Evolutionary conservation across 2,329 filamentous ascomycete species (phyloP).

Genomic region (Fusarium solani-melongenae): DNA sequence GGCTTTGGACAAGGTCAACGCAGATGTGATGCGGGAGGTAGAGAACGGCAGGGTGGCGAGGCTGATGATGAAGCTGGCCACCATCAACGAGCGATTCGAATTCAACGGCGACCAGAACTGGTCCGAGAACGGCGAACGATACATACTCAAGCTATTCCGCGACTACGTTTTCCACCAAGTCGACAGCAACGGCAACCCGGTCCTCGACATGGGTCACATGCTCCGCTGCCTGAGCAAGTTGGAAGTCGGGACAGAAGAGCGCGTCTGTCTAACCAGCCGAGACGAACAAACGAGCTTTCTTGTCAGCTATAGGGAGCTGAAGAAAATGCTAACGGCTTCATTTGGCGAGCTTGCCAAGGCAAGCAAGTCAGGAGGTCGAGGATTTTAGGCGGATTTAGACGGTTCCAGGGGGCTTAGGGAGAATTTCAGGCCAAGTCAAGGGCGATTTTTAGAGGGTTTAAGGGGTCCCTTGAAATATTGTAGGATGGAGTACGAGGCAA

Average conservation of each 20-base stretch:
- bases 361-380: constrained; percentile 49
- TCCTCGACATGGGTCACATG: constrained; percentile 89
- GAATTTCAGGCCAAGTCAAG: not conserved
- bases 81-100: constrained; percentile 91
- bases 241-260: constrained; percentile 89
- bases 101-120: constrained; percentile 81
- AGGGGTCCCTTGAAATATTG: constrained; percentile 1
- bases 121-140: constrained; percentile 93
- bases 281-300: constrained; percentile 92
- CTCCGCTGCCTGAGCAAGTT: constrained; percentile 89
- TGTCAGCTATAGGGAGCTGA: constrained; percentile 90
- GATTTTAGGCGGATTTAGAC: constrained; percentile 45
- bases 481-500: not conserved
- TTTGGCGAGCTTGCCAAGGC: constrained; percentile 69
- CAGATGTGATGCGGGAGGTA: constrained; percentile 80
- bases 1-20: constrained; percentile 77
- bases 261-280: constrained; percentile 84
- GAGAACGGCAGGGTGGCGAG: constrained; percentile 91
- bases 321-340: constrained; percentile 68
- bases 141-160: constrained; percentile 92
- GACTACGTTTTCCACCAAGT: constrained; percentile 99
- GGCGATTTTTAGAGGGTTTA: constrained; percentile 39
- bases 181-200: constrained; percentile 83
- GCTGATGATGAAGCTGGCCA: constrained; percentile 82
- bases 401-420: not conserved